These are phyloP conservation scores for Buxus sempervirens DNA, from an alignment of 164 flowering plant genomes.

Conservation along the genomic window DNA sequence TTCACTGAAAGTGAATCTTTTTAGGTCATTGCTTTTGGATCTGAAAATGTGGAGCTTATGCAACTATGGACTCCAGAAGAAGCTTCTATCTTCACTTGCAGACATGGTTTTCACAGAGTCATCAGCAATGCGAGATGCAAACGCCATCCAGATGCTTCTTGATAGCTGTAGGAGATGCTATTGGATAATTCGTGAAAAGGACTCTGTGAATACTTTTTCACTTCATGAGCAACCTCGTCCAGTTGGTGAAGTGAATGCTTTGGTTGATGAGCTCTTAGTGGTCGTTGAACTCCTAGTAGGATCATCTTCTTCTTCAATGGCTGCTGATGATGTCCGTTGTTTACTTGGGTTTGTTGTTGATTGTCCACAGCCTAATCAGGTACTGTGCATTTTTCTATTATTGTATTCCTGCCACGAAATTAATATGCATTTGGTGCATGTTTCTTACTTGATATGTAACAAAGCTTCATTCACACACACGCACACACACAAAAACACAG, in stretches of 20 bases:
- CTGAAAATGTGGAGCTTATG: slow-evolving; percentile 94
- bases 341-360: slow-evolving; percentile 92
- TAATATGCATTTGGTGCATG: not conserved
- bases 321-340: slow-evolving; percentile 72
- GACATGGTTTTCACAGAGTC: slow-evolving; percentile 99
- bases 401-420: not conserved
- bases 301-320: slow-evolving; percentile 79
- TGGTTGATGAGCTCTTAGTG: slow-evolving; percentile 95
- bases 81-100: slow-evolving; percentile 92
- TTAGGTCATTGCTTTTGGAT: slow-evolving; percentile 78
- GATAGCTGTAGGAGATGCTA: slow-evolving; percentile 98
- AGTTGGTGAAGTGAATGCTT: slow-evolving; percentile 93
- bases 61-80: slow-evolving; percentile 94
- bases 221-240: slow-evolving; percentile 55
- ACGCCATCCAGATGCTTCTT: slow-evolving; percentile 96
- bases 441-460: not conserved
- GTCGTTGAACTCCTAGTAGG: slow-evolving; percentile 81
- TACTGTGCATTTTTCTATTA: slow-evolving; percentile 9
- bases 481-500: no score
- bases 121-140: slow-evolving; percentile 88
- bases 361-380: slow-evolving; percentile 97
- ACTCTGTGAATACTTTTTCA: slow-evolving; percentile 74
- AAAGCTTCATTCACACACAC: not conserved
- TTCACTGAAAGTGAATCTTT: slow-evolving; percentile 86
- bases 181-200: slow-evolving; percentile 81